Base-by-base conservation (phyloP, 495 filamentous ascomycete species). In the Diplogelasinospora grovesii region DNA sequence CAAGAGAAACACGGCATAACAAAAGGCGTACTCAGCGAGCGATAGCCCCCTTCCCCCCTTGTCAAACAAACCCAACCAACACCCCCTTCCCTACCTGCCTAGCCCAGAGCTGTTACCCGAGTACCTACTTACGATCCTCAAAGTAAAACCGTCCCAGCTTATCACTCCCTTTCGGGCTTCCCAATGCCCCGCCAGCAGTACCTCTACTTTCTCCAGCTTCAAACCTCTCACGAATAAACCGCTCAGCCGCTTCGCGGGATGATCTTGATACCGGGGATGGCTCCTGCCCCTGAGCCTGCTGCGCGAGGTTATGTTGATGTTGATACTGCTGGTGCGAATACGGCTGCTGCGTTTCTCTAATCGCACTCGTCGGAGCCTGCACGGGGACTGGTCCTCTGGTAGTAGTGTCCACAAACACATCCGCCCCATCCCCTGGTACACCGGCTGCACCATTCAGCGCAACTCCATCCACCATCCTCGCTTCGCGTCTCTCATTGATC, bases 121-220 rank as follows among this genome's bases (percentile, higher is more conserved):
- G n/a, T n/a, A n/a, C n/a, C 43, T 56, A 66, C 36, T 65, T 68
- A 41, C 63, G 64, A 5, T 64, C 69, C 48, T 76, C 74, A 41
- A 73, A 78, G 38, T 69, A 73, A 51, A 77, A 75, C 38, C 68
- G 68, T 7, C 73, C 74, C 40, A 77, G 47, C 37, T 60, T 53
- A 43, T 69, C 57, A 8, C 54, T 53, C 15, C 54, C 57, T 27
- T 60, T 57, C 19, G 65, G 55, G 32, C 52, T 67, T 19, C 65
- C 59, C 46, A 76, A 22, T 10, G 64, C 53, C 22, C n/a, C n/a
- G n/a, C n/a, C n/a, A n/a, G 59, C 48, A 2, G 23, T 41, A 39
- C 65, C 57, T 5, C 40, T 52, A 2, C 48, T 56, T 38, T 68
- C 66, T 23, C 64, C 66, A 7, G 61, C 54, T 36, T 68, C 70